Conservation (phyloP, 345 rosid genomes). For the Physaria fendleri region DNA sequence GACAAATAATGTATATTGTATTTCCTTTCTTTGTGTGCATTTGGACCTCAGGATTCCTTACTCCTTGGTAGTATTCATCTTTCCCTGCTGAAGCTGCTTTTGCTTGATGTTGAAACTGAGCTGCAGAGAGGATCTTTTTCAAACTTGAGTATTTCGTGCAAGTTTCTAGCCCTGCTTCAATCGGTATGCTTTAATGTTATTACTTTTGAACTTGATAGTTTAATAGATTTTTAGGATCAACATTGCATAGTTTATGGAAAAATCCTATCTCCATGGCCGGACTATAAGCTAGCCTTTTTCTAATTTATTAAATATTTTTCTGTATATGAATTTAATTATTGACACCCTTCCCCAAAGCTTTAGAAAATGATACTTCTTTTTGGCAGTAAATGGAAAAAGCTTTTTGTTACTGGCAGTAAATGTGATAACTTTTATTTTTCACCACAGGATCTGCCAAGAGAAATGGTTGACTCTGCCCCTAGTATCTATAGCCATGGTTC, state of each 20-base stretch:
- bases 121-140: conserved; percentile 43
- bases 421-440: conserved; percentile 11
- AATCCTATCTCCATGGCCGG: background rate
- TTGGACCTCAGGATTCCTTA: conserved; percentile 63
- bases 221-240: background rate
- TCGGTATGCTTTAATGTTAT: conserved; percentile 51
- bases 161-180: conserved; percentile 84
- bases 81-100: conserved; percentile 81
- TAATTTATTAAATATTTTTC: background rate
- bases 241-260: background rate
- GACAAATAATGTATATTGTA: background rate
- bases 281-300: background rate
- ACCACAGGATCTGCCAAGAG: conserved; percentile 49
- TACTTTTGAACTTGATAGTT: background rate
- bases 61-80: conserved; percentile 83
- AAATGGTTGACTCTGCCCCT: conserved; percentile 38
- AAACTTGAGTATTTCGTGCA: conserved; percentile 67
- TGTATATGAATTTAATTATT: background rate
- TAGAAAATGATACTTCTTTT: background rate
- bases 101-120: conserved; percentile 63
- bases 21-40: conserved; percentile 12
- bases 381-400: background rate
- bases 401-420: background rate
- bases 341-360: background rate
- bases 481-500: conserved; percentile 50